Percentiles rank a stretch among this genome's conserved stretches.
phyloP scores from a whole-genome alignment of 148 eudicot species.

The Vaccinium macrocarpon region DNA sequence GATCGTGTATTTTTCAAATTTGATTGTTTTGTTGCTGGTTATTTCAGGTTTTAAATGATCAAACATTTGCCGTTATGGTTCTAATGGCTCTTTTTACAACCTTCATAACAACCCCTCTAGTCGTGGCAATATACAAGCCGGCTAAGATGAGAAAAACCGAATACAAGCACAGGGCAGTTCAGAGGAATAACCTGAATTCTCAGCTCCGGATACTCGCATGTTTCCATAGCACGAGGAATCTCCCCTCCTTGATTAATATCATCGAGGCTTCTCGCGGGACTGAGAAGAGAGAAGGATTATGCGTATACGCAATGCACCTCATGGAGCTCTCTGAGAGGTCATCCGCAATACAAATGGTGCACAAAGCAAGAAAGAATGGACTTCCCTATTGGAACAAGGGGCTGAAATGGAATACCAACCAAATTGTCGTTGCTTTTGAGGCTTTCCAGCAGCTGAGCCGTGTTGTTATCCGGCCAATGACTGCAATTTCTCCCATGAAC shows the following conservation, averaged over 20 bases:
- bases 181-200: slow-evolving; percentile 42
- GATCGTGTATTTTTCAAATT: not conserved
- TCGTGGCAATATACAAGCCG: slow-evolving; percentile 61
- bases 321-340: slow-evolving; percentile 76
- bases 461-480: slow-evolving; percentile 54
- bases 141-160: slow-evolving; percentile 32
- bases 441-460: slow-evolving; percentile 54
- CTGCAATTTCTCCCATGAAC: slow-evolving; percentile 46
- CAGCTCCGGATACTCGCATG: slow-evolving; percentile 56
- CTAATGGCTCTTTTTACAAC: slow-evolving; percentile 71
- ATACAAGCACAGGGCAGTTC: slow-evolving; percentile 46
- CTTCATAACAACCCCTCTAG: slow-evolving; percentile 67
- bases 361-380: slow-evolving; percentile 60
- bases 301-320: slow-evolving; percentile 70
- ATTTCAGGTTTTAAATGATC: slow-evolving; percentile 62
- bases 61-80: slow-evolving; percentile 71
- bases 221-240: slow-evolving; percentile 52
- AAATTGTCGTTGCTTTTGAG: slow-evolving; percentile 70
- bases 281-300: slow-evolving; percentile 45
- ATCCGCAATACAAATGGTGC: slow-evolving; percentile 71
- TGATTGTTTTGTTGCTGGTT: not conserved
- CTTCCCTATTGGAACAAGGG: slow-evolving; percentile 67
- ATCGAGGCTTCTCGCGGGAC: slow-evolving; percentile 61
- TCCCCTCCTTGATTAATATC: slow-evolving; percentile 58
- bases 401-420: slow-evolving; percentile 33